Evolutionary conservation across 2,329 filamentous ascomycete genomes (phyloP).

Genomic region (Monosporascus cannonballus): DNA sequence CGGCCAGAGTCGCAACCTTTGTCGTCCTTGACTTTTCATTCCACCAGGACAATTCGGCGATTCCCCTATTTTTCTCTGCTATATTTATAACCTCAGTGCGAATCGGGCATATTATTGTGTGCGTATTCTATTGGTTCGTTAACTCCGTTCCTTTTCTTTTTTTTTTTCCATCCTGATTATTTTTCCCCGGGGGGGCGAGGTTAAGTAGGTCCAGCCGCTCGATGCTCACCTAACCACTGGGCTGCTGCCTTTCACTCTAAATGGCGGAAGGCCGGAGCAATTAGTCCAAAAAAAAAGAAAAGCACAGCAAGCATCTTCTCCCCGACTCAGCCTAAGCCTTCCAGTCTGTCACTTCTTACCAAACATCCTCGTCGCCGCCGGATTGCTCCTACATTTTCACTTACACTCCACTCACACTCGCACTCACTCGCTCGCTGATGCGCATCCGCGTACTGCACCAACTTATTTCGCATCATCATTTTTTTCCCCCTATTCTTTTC

Average conservation of each 20-base stretch:
- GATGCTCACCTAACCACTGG: not conserved
- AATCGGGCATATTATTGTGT: not conserved
- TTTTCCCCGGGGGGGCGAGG: not conserved
- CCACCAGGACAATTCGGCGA: not conserved
- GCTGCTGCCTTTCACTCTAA: not conserved
- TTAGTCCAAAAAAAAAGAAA: not conserved
- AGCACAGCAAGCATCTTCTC: not conserved
- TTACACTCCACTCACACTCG: not conserved
- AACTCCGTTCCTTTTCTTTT: conserved; percentile 22
- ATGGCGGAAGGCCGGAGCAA: not conserved
- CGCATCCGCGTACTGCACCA: not conserved
- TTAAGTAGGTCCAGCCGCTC: not conserved
- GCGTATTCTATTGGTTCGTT: conserved; percentile 1
- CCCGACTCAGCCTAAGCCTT: not conserved
- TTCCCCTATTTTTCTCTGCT: not conserved
- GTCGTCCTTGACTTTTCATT: not conserved
- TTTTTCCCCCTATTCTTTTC: not conserved
- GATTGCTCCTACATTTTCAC: not conserved
- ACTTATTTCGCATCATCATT: not conserved
- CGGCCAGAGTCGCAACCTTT: not conserved
- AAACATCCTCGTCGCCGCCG: not conserved
- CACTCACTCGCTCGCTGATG: not conserved
- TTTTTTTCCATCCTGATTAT: conserved; percentile 16
- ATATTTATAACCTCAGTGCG: not conserved
- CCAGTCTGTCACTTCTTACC: not conserved